Evolutionary conservation across 495 filamentous ascomycete species (phyloP), one percentile per base, ranked within the genome.

Genomic region (Mytilinidion resinicola): DNA sequence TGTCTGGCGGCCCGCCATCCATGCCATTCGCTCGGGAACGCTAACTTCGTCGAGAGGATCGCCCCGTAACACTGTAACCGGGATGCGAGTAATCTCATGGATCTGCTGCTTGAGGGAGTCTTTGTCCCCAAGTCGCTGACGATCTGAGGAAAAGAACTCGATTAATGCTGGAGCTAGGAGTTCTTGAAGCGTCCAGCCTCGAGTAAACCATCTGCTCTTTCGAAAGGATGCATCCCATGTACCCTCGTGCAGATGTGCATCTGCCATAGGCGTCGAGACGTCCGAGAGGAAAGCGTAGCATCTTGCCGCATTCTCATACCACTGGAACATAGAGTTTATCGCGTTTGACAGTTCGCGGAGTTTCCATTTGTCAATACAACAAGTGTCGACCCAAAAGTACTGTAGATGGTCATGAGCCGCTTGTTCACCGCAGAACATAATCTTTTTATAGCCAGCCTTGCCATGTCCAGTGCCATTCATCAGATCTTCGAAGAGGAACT

Each of bases 81-180:
- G 15, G 30, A 66, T 66, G 9, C 56, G 55, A 14, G 61, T 63
- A 25, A 66, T 55, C 14, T 67, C 62, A 38, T 53, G 44, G 15
- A 67, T 50, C 30, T 6, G 12, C 21, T 9, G 48, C 46, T 66
- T 59, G 12, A 65, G 51, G n/a, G 62, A 61, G 44, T 36, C 14
- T 37, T 65, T 67, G 54, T 52, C 54, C 46, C 64, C 62, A 17
- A 67, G 54, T 48, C 44, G 19, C 19, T 51, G n/a, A 48, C 56
- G 21, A 10, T 65, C 65, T 20, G 9, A 48, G 47, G 56, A 57
- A 46, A 67, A 67, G 46, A 67, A 67, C 30, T 65, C 57, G 19
- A 67, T 56, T 44, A 43, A 54, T 43, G 36, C 48, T 44, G 50
- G 64, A 35, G 56, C 63, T 54, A 61, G 41, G 21, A n/a, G n/a